phyloP scores from a whole-genome alignment of 805 yeast genomes.

The Candida sphagnicola region DNA sequence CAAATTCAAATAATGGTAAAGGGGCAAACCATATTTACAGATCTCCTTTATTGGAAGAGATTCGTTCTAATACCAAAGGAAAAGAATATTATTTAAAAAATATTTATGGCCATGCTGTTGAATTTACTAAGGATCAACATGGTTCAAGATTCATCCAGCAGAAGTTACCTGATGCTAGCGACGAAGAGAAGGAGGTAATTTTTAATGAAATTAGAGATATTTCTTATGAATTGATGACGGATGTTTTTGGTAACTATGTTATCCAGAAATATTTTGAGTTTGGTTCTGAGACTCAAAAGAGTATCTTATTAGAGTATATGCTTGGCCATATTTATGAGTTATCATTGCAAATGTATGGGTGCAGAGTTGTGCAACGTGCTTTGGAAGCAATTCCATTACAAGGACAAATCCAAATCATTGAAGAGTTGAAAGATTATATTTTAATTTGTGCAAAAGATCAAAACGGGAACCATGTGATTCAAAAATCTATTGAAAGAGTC shows the following conservation, averaged over 20 bases:
- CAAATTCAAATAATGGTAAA: conserved; percentile 13
- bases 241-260: conserved; percentile 96
- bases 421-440: conserved; percentile 71
- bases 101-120: conserved; percentile 82
- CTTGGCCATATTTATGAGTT: conserved; percentile 68
- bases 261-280: conserved; percentile 90
- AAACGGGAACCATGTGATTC: conserved; percentile 97
- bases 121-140: conserved; percentile 92
- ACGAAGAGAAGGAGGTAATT: conserved; percentile 71
- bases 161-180: conserved; percentile 60
- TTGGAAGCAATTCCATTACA: conserved; percentile 64
- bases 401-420: conserved; percentile 64
- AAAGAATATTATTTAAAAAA: conserved; percentile 63
- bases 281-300: conserved; percentile 68
- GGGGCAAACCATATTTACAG: conserved; percentile 53
- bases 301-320: conserved; percentile 66
- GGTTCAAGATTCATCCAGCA: conserved; percentile 97
- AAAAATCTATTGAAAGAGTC: conserved; percentile 84
- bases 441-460: conserved; percentile 68
- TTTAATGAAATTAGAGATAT: conserved; percentile 79
- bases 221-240: conserved; percentile 80
- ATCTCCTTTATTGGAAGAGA: conserved; percentile 81
- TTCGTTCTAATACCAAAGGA: conserved; percentile 60
- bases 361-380: conserved; percentile 95
- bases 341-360: conserved; percentile 95